A percentile compares a stretch with the other conserved stretches of the same genome.
phyloP scores from a whole-genome alignment of 2,329 filamentous ascomycete species.

The Immersiporthe knoxdaviesiana region DNA sequence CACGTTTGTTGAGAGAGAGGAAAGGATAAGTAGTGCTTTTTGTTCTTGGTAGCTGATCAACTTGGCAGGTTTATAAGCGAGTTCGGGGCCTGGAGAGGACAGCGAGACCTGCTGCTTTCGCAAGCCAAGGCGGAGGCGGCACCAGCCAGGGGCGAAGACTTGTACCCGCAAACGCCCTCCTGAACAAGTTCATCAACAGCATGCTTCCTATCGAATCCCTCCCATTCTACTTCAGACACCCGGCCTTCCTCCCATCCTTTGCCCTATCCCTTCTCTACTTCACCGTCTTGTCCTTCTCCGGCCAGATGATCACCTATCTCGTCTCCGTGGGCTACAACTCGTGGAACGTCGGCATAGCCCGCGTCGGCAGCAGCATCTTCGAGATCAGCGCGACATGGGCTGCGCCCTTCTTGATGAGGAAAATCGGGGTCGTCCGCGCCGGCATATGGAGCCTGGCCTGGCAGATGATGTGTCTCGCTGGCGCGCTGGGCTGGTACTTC shows the following conservation, averaged over 20 bases:
- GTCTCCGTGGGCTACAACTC: conserved; percentile 56
- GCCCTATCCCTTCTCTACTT: conserved; percentile 63
- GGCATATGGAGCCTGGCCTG: conserved; percentile 74
- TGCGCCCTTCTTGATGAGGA: conserved; percentile 57
- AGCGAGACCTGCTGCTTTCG: not conserved
- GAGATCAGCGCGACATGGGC: conserved; percentile 66
- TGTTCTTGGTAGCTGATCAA: not conserved
- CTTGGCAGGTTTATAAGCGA: conserved; percentile 33
- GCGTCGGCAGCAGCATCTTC: conserved; percentile 55
- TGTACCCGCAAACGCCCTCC: conserved; percentile 8
- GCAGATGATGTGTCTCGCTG: conserved; percentile 62
- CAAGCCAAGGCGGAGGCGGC: not conserved
- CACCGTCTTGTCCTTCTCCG: conserved; percentile 61
- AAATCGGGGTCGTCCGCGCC: conserved; percentile 62
- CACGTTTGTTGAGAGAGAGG: too few relatives aligned
- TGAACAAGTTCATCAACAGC: conserved; percentile 20
- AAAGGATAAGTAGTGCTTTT: not conserved
- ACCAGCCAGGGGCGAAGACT: not conserved
- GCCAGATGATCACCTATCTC: conserved; percentile 68
- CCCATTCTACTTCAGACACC: conserved; percentile 55
- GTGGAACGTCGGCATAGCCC: conserved; percentile 55
- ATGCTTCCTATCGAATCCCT: conserved; percentile 36
- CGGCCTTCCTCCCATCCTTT: conserved; percentile 63
- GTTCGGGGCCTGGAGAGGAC: conserved; percentile 31
- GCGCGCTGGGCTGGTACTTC: conserved; percentile 49